These are phyloP conservation scores for Casuarina cunninghamiana DNA, from an alignment of 306 rosid genomes.

Conservation along the genomic window DNA sequence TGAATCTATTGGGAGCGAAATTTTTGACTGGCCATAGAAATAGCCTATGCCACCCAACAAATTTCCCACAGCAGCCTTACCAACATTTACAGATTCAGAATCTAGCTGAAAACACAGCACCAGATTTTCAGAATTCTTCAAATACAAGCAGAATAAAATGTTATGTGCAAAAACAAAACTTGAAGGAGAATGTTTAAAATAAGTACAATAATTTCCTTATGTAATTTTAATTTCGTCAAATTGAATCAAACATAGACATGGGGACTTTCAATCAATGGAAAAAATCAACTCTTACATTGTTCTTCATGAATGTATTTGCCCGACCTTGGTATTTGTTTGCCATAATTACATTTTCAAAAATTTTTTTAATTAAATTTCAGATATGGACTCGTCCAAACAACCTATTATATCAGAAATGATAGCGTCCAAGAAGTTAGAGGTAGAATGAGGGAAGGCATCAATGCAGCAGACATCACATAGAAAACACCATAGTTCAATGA, in stretches of 20 bases:
- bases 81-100: constrained; percentile 66
- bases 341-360: neutral
- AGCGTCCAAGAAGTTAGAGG: neutral
- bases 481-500: neutral
- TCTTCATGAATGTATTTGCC: neutral
- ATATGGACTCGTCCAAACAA: neutral
- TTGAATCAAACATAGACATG: neutral
- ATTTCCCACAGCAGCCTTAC: constrained; percentile 87
- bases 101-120: constrained; percentile 65
- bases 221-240: neutral
- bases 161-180: constrained; percentile 17
- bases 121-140: constrained; percentile 30
- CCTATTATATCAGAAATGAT: neutral
- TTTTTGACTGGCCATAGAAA: constrained; percentile 92
- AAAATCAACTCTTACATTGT: neutral
- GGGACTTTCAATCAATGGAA: neutral
- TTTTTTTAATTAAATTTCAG: neutral
- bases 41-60: constrained; percentile 94
- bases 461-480: neutral
- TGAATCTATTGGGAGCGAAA: constrained; percentile 47
- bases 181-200: neutral
- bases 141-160: constrained; percentile 26
- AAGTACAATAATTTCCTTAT: neutral
- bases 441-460: neutral
- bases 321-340: neutral